Conservation (phyloP, 768 basidiomycete genomes). For the Suillus weaverae region DNA sequence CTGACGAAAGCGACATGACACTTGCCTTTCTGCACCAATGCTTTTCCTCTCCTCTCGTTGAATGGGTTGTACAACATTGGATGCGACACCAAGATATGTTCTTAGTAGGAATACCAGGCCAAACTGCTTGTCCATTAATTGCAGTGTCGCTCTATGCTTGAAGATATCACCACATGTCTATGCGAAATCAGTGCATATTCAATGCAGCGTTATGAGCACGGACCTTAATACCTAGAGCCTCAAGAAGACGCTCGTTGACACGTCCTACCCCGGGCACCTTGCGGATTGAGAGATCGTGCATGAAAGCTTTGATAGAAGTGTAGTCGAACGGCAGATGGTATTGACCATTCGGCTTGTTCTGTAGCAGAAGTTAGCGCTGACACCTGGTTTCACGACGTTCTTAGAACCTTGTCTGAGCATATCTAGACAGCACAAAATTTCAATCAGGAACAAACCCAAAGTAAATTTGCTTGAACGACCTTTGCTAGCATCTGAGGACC, state of each 20-base stretch:
- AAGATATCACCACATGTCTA: constrained; percentile 92
- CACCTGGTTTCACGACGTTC: not conserved
- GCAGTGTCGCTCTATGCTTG: constrained; percentile 67
- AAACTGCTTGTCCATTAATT: constrained; percentile 86
- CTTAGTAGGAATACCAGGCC: constrained; percentile 74
- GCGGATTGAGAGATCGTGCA: constrained; percentile 79
- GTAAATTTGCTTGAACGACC: constrained; percentile 40
- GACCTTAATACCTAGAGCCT: constrained; percentile 85
- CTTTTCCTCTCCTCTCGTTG: constrained; percentile 85
- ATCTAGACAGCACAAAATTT: constrained; percentile 49
- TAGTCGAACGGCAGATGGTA: constrained; percentile 71
- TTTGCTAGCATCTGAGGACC: constrained; percentile 82
- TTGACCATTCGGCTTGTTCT: constrained; percentile 97
- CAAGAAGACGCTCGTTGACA: constrained; percentile 85
- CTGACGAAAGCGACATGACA: not conserved
- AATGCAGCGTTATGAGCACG: constrained; percentile 10
- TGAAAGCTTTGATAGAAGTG: constrained; percentile 68
- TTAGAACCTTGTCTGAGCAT: constrained; percentile 81
- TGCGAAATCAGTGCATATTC: not conserved
- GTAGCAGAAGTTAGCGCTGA: constrained; percentile 4
- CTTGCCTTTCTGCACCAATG: constrained; percentile 85
- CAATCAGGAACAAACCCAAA: constrained; percentile 1
- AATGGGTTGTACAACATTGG: constrained; percentile 75
- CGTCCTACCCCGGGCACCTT: constrained; percentile 89
- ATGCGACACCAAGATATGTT: constrained; percentile 84